Base-by-base conservation (phyloP, 2,329 filamentous ascomycete genomes). In the Plenodomus tracheiphilus region DNA sequence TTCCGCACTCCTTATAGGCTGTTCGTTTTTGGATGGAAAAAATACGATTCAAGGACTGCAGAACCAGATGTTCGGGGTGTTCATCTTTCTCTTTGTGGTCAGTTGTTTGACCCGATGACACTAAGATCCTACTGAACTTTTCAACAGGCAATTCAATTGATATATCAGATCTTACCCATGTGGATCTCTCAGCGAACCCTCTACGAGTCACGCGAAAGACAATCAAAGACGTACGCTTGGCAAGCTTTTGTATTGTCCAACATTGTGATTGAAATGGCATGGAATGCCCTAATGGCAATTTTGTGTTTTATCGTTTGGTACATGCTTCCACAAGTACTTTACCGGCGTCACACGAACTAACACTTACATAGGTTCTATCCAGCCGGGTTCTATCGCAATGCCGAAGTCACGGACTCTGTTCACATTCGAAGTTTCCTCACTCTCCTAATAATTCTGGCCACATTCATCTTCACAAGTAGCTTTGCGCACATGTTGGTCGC, bases 401-500 rank as follows among this genome's bases (percentile, higher is more conserved):
- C 87, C 2, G 74, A 78, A n/a, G 77, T 77, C 1, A 83, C 83
- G 2, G 79, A 79, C 51, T 76, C 84, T 0, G 53, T 69, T 2
- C 75, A 78, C 0, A 76, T 90, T 2, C 86, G 86, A 0, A 78
- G 81, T 1, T 89, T 90, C 74, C 90, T 83, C 3, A 86, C 86
- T 0, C 89, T 79, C 68, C 78, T 83, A 46, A 76, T 84, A 35
- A 51, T 89, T 8, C 80, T 84, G 1, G 83, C 79, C 4, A 71
- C 87, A 16, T 68, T 89, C 17, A 79, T 85, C 54, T 90, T 79
- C 64, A 78, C 81, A 4, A 81, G 78, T 65, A 84, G 87, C 0
- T 89, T 91, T 60, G 84, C 87, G 0, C 85, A 90, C 62, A 83
- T 91, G 79, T 80, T 84, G 35, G 88, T 91, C 48, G 85, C 85